Percentiles rank a stretch among this genome's conserved stretches.
Evolutionary conservation across 179 eudicot species (phyloP).

Genomic region (Patellifolia procumbens): DNA sequence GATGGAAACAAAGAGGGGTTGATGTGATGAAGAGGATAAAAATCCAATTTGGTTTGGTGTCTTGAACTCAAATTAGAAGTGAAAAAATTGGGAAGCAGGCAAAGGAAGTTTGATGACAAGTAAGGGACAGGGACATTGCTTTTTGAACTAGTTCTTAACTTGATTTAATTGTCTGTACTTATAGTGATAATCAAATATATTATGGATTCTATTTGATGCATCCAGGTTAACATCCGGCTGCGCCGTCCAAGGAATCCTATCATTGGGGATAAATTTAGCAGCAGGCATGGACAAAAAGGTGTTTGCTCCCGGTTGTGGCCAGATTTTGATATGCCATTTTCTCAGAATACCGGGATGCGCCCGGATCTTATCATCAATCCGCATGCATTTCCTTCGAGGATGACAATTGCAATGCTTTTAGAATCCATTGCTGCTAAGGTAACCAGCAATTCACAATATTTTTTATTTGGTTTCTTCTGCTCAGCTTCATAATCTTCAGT

Average conservation of each 20-base stretch:
- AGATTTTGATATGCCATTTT: slow-evolving; percentile 94
- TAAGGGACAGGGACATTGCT: background rate
- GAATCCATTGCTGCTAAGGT: slow-evolving; percentile 99
- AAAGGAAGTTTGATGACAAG: background rate
- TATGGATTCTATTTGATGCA: slow-evolving; percentile 1
- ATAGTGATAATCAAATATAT: background rate
- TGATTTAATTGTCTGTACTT: background rate
- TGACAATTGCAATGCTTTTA: slow-evolving; percentile 98
- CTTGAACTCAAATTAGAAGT: too few relatives aligned
- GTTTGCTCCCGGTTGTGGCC: slow-evolving; percentile 95
- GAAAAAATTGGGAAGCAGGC: background rate
- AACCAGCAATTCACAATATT: slow-evolving; percentile 7
- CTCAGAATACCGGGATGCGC: slow-evolving; percentile 85
- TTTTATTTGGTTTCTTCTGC: background rate
- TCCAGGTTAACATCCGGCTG: slow-evolving; percentile 81
- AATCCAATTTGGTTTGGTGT: too few relatives aligned
- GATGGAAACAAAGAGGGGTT: background rate
- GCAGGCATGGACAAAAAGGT: slow-evolving; percentile 98
- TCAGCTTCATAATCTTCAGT: background rate
- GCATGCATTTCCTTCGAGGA: slow-evolving; percentile 96
- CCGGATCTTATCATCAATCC: slow-evolving; percentile 98
- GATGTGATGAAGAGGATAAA: background rate
- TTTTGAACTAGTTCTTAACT: background rate
- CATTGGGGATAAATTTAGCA: slow-evolving; percentile 96
- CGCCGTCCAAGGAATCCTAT: slow-evolving; percentile 88